Evolutionary conservation across 768 basidiomycete genomes (phyloP).

Genomic region (Tulasnella sp.): DNA sequence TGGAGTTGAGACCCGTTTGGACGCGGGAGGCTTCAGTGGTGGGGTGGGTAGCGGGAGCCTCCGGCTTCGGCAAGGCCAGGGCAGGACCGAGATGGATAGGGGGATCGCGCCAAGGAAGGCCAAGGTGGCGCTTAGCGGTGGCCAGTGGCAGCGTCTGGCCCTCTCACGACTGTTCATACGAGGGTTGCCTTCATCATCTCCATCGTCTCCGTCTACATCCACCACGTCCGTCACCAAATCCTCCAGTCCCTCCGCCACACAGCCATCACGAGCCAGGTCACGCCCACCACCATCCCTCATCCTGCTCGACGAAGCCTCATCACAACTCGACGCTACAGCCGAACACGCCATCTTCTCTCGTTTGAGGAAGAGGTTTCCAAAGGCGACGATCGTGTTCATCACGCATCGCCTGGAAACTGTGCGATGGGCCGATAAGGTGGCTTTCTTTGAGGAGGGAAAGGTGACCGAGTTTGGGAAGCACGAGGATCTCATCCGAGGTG

Average conservation of each 20-base stretch:
- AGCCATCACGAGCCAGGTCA: conserved; percentile 68
- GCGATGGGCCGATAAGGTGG: conserved; percentile 60
- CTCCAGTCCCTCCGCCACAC: too few species aligned
- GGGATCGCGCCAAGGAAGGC: too few species aligned
- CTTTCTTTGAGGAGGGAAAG: conserved; percentile 27
- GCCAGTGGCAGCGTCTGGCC: conserved; percentile 77
- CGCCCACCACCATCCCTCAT: conserved; percentile 25
- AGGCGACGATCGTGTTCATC: conserved; percentile 63
- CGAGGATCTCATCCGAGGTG: conserved; percentile 42
- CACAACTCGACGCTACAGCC: conserved; percentile 14
- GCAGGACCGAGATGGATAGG: background rate
- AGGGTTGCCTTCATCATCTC: conserved; percentile 31
- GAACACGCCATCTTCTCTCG: conserved; percentile 1
- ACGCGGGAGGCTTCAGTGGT: conserved; percentile 28
- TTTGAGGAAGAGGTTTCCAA: conserved; percentile 47
- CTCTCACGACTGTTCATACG: conserved; percentile 83
- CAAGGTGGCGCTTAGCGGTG: too few species aligned
- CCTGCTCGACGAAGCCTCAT: conserved; percentile 65
- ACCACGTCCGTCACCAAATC: too few species aligned
- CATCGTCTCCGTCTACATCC: too few species aligned
- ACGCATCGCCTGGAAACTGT: conserved; percentile 75
- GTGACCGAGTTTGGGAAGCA: conserved; percentile 70
- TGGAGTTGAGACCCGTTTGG: conserved; percentile 63
- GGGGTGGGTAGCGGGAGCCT: conserved; percentile 14
- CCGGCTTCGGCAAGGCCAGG: background rate